These are phyloP conservation scores for Oehlia diaphana DNA, from an alignment of 192 early-diverging fungal genomes.

Conservation along the genomic window DNA sequence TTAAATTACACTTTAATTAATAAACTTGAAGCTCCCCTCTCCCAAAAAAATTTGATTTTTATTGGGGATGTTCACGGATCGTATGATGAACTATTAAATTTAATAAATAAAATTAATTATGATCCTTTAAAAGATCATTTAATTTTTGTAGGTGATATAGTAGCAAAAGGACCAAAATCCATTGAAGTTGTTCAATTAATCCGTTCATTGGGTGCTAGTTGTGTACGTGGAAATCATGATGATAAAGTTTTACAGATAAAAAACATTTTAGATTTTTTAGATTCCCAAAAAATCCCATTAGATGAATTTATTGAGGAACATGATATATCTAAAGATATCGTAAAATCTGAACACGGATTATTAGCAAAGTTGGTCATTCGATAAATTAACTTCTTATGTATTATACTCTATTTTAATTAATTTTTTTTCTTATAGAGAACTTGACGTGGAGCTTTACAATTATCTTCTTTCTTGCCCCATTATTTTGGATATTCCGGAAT, in stretches of 20 bases:
- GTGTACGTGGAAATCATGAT: conserved; percentile 76
- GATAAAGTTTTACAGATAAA: conserved; percentile 65
- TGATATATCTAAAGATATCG: conserved; percentile 34
- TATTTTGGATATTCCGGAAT: conserved; percentile 39
- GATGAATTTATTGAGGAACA: conserved; percentile 14
- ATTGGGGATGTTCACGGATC: conserved; percentile 75
- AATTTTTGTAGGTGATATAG: conserved; percentile 68
- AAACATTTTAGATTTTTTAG: conserved; percentile 48
- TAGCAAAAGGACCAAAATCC: conserved; percentile 64
- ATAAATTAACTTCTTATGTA: not conserved
- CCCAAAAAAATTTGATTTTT: conserved; percentile 43
- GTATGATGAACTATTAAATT: conserved; percentile 49
- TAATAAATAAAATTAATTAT: conserved; percentile 49
- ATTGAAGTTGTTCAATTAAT: conserved; percentile 56
- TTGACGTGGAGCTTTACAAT: conserved; percentile 32
- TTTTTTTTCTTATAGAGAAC: not conserved
- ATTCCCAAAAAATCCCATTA: not conserved
- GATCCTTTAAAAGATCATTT: conserved; percentile 48
- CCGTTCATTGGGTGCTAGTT: conserved; percentile 45
- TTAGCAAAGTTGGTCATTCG: conserved; percentile 36
- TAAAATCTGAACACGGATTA: conserved; percentile 33
- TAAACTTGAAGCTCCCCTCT: not conserved
- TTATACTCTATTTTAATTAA: not conserved
- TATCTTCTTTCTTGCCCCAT: conserved; percentile 37
- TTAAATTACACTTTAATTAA: not conserved